These are phyloP conservation scores for Globisporangium canariense DNA, from an alignment of 352 stramenopile genomes.

Conservation along the genomic window DNA sequence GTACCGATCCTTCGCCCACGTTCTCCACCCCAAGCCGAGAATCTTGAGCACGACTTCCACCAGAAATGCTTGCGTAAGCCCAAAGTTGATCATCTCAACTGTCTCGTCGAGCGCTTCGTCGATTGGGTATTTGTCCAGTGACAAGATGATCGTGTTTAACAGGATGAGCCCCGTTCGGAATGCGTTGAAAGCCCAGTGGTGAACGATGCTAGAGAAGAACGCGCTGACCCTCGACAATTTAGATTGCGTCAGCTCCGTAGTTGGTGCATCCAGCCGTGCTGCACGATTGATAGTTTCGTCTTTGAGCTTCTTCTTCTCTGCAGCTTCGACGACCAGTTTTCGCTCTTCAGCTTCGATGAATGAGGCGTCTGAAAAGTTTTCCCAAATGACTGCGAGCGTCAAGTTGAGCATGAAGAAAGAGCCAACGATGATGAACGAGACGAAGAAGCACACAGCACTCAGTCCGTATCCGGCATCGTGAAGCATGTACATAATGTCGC, in stretches of 20 bases:
- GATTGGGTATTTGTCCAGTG: slow-evolving; percentile 75
- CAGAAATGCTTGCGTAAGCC: slow-evolving; percentile 45
- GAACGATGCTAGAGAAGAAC: slow-evolving; percentile 28
- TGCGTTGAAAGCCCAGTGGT: slow-evolving; percentile 54
- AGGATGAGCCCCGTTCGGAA: slow-evolving; percentile 65
- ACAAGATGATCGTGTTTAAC: slow-evolving; percentile 83
- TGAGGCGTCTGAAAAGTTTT: slow-evolving; percentile 67
- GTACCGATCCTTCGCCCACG: slow-evolving; percentile 60
- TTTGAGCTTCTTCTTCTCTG: slow-evolving; percentile 29
- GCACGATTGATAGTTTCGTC: slow-evolving; percentile 17
- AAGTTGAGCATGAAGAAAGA: slow-evolving; percentile 92
- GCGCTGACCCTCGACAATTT: slow-evolving; percentile 14
- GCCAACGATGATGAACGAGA: slow-evolving; percentile 84
- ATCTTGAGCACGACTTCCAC: slow-evolving; percentile 71
- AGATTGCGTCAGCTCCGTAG: slow-evolving; percentile 1
- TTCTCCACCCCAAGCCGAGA: slow-evolving; percentile 47
- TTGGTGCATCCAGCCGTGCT: not conserved
- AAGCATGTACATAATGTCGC: slow-evolving; percentile 65
- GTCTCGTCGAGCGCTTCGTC: slow-evolving; percentile 29
- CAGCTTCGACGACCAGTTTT: slow-evolving; percentile 12
- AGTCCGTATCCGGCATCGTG: slow-evolving; percentile 47
- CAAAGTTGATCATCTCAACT: slow-evolving; percentile 67
- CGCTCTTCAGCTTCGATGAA: slow-evolving; percentile 52
- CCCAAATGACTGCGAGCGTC: slow-evolving; percentile 87
- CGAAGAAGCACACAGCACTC: slow-evolving; percentile 76